phyloP scores from a whole-genome alignment of 768 basidiomycete genomes.

The Gloeostereum incarnatum region DNA sequence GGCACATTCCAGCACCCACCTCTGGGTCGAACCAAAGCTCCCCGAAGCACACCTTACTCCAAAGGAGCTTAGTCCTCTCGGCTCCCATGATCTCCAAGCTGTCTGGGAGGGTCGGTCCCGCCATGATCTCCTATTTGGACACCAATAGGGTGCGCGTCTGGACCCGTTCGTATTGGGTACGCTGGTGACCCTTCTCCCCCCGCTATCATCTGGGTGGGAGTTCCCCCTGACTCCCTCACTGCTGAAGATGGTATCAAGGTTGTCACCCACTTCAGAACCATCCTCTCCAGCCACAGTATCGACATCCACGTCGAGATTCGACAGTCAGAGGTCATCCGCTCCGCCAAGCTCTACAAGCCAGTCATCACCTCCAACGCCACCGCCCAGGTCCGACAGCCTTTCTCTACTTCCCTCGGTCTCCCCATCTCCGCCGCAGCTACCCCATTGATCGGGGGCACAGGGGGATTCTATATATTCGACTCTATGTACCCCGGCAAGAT shows the following conservation, averaged over 20 bases:
- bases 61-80: constrained; percentile 10
- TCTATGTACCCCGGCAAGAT: constrained; percentile 5
- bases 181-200: constrained; percentile 7
- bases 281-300: constrained; percentile 8
- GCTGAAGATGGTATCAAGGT: constrained; percentile 8
- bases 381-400: constrained; percentile 7
- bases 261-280: constrained; percentile 9
- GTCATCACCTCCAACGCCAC: constrained; percentile 8
- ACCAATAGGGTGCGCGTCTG: constrained; percentile 8
- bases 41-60: constrained; percentile 8
- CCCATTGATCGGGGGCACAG: constrained; percentile 12
- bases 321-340: constrained; percentile 11
- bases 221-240: constrained; percentile 10
- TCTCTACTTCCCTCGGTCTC: constrained; percentile 16
- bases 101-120: constrained; percentile 7
- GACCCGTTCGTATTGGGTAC: constrained; percentile 13
- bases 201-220: constrained; percentile 12
- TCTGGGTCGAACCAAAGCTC: constrained; percentile 11
- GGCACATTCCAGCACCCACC: constrained; percentile 8
- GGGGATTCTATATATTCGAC: constrained; percentile 13
- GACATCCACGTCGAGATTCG: constrained; percentile 12
- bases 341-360: constrained; percentile 9
- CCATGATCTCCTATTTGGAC: constrained; percentile 7
- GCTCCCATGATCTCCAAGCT: background rate
- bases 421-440: constrained; percentile 9